These are phyloP conservation scores for Cryphonectria parasitica DNA, from an alignment of 2,329 filamentous ascomycete genomes.

Conservation along the genomic window DNA sequence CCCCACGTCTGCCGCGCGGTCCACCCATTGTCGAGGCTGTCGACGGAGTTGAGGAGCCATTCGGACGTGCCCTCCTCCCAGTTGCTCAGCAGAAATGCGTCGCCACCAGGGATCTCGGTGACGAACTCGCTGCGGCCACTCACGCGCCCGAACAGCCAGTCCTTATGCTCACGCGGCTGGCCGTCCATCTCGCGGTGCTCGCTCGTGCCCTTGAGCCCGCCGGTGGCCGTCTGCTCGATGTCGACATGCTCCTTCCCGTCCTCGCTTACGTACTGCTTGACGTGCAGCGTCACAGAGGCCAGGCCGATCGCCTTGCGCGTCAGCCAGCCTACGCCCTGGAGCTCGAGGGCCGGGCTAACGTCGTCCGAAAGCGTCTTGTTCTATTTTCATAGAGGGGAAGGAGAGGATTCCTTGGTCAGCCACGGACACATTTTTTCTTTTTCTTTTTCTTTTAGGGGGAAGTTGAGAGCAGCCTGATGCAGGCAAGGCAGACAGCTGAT, in stretches of 20 bases:
- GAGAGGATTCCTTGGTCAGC: neutral
- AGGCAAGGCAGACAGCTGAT: neutral
- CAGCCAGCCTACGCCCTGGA: constrained; percentile 75
- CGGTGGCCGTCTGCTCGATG: constrained; percentile 73
- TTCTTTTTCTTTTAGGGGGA: too few relatives aligned
- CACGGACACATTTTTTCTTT: constrained; percentile 13
- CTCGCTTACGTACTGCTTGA: constrained; percentile 58
- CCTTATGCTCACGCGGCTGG: constrained; percentile 64
- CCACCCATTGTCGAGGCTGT: constrained; percentile 58
- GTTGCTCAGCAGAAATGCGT: constrained; percentile 59
- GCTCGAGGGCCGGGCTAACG: constrained; percentile 68
- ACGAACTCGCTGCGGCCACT: constrained; percentile 59
- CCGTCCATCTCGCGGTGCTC: constrained; percentile 60
- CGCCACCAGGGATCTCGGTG: constrained; percentile 49
- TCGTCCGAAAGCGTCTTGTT: constrained; percentile 75
- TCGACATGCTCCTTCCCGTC: constrained; percentile 62
- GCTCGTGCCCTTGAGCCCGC: constrained; percentile 67
- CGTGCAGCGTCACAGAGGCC: constrained; percentile 69
- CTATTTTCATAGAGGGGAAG: constrained; percentile 46
- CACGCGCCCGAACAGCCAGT: constrained; percentile 80
- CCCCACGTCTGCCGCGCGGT: constrained; percentile 63
- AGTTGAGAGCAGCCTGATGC: neutral
- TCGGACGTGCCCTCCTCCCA: constrained; percentile 62
- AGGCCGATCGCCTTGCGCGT: constrained; percentile 72
- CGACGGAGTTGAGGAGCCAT: constrained; percentile 66